Evolutionary conservation across 208 protist genomes (phyloP), one percentile per base, ranked within the genome.

Genomic region (Trypanosoma congolense): DNA sequence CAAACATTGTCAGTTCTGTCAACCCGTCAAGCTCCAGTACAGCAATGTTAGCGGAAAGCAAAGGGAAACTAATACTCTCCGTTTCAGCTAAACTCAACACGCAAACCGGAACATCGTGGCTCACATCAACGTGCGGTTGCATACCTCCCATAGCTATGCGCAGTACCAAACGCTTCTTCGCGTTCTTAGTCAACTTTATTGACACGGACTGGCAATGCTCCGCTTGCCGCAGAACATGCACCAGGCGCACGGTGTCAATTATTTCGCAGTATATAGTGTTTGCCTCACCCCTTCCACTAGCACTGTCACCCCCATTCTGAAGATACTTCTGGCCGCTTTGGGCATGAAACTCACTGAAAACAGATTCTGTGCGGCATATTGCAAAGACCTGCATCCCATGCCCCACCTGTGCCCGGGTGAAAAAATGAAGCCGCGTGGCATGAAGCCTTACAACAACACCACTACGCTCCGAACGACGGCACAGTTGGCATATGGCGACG

Each of bases 181-280:
- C 70, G 4, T 56, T 65, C 8, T 65, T 66, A 1, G 73, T 69
- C n/a, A 93, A 66, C 10, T 82, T 80, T 30, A 93, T 53, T 29
- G 44, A 35, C 4, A 78, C 64, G 12, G 31, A 43, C 38, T 58
- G 58, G 48, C 71, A 70, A 14, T 52, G 56, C 16, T 86, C 87
- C 0, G 77, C 74, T 47, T 87, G 71, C 41, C 75, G 73, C 21
- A 93, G 56, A n/a, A 83, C 66, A 46, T 87, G 80, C 3, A 77
- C 54, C 8, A 93, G 66, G 46, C 85, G 75, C 0, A 62, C 45
- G 0, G 80, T 65, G 59, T 89, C 79, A 9, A 83, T 60, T 16
- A 93, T 61, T 48, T 93, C 83, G 40, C 77, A 88, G 4, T 71
- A 87, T 53, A 93, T 90, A 47, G 83, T 79, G 49, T 86, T 65